Evolutionary conservation across 2,329 filamentous ascomycete species (phyloP), one percentile per base, ranked within the genome.

Genomic region (Colletotrichum endophyticum): DNA sequence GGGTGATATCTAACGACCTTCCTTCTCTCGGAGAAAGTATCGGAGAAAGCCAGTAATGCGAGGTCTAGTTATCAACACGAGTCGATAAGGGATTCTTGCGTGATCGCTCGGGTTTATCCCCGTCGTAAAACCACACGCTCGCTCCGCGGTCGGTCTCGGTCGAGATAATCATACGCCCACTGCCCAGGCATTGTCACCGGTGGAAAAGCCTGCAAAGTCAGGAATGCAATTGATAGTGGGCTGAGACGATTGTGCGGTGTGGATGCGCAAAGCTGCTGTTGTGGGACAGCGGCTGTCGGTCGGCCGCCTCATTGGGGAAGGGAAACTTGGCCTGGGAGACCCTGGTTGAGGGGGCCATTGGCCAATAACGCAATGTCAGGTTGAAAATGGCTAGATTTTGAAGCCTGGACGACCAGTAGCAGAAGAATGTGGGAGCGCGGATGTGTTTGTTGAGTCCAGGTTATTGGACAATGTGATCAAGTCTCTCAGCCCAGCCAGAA

Each of bases 201-300:
- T 61, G 44, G 67, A 49, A 49, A 69, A 75, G 34, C 25, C 49
- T 28, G 22, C 22, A 13, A 25, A 25, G 49, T 44, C 30, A 61
- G 39, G 67, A 27, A 56, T 28, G 4, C 62, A 34, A 34, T 62
- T 30, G 59, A 62, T 12, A 53, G 39, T 66, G 53, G 64, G 30
- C 39, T 66, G 36, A 69, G 34, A 22, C 27, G 30, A 36, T 53
- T 53, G 27, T 12, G 44, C 34, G 62, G 70, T 53, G 44, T 16
- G 63, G 22, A 25, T 25, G 27, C 62, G 34, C 19, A n/a, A 69
- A 53, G 44, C 9, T 49, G 36, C 56, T 49, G 30, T 16, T 49
- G 57, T 25, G 67, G 71, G 22, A 8, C 49, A 61, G n/a, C 62
- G 73, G 73, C 73, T 76, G 25, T 76, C 70, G 73, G 73, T 66